Evolutionary conservation across 2,329 filamentous ascomycete genomes (phyloP).

Genomic region (Aspergillus spinulosporus): DNA sequence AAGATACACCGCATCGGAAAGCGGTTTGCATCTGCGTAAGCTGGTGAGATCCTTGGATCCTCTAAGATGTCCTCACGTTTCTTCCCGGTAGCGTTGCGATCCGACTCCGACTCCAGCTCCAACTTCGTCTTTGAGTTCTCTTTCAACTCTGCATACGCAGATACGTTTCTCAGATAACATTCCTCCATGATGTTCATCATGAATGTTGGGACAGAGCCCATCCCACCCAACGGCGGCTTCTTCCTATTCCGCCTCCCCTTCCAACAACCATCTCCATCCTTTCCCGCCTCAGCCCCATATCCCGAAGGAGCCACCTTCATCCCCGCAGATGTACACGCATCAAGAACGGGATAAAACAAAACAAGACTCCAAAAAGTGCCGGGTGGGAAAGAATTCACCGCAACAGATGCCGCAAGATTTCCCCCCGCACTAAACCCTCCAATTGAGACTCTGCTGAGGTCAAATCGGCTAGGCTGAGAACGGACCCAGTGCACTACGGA

Average conservation of each 20-base stretch:
- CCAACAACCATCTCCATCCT: not conserved
- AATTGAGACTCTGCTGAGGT: constrained; percentile 31
- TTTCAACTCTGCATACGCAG: not conserved
- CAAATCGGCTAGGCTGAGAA: constrained; percentile 32
- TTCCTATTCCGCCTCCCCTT: not conserved
- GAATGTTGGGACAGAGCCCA: constrained; percentile 11
- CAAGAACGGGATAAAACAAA: constrained; percentile 33
- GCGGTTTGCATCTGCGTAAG: constrained; percentile 16
- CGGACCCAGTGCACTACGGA: constrained; percentile 37
- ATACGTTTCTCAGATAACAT: constrained; percentile 25
- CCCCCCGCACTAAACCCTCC: constrained; percentile 46
- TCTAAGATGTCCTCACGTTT: constrained; percentile 3
- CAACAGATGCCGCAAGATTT: constrained; percentile 30
- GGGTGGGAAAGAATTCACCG: constrained; percentile 8
- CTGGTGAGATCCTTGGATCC: constrained; percentile 31
- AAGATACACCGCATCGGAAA: constrained; percentile 28
- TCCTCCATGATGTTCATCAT: constrained; percentile 27
- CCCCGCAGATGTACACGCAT: constrained; percentile 15
- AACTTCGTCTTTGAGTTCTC: too few species aligned
- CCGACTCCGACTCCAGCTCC: too few species aligned
- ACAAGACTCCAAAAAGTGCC: constrained; percentile 29
- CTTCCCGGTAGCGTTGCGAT: too few species aligned
- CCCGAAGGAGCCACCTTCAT: not conserved
- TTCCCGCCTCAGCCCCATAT: not conserved
- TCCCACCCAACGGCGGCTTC: not conserved